These are phyloP conservation scores for Xerocomus amazonicus DNA, from an alignment of 1,284 basidiomycete species.

Conservation along the genomic window DNA sequence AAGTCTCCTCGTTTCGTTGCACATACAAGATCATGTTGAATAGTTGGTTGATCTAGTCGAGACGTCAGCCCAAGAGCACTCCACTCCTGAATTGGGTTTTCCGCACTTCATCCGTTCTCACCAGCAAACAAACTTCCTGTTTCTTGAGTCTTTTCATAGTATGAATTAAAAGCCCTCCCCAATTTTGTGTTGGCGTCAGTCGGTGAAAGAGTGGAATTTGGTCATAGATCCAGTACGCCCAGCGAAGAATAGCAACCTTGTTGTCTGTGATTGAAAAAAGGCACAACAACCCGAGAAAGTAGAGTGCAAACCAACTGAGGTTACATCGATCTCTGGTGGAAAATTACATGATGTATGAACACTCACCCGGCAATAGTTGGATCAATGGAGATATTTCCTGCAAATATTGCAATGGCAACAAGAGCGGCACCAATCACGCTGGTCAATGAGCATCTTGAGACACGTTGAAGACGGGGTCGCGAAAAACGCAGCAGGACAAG, in stretches of 20 bases:
- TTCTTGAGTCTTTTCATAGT: slow-evolving; percentile 46
- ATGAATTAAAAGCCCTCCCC: slow-evolving; percentile 39
- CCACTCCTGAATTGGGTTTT: neutral
- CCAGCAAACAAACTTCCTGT: slow-evolving; percentile 57
- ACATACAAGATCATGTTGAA: slow-evolving; percentile 67
- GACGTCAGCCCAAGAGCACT: neutral
- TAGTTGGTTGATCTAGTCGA: slow-evolving; percentile 55
- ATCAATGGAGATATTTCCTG: slow-evolving; percentile 59
- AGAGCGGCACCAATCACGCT: slow-evolving; percentile 41
- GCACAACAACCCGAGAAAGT: slow-evolving; percentile 47
- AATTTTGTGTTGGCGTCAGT: slow-evolving; percentile 36
- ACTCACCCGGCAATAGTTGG: slow-evolving; percentile 52
- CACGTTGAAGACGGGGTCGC: slow-evolving; percentile 52
- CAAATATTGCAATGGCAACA: slow-evolving; percentile 47
- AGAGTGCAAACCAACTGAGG: slow-evolving; percentile 60
- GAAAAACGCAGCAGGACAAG: slow-evolving; percentile 61
- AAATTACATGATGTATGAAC: neutral
- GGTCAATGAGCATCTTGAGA: slow-evolving; percentile 37
- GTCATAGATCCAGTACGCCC: slow-evolving; percentile 61
- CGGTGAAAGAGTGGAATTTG: slow-evolving; percentile 48
- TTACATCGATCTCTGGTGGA: slow-evolving; percentile 1
- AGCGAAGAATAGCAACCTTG: slow-evolving; percentile 49
- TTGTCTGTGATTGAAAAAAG: slow-evolving; percentile 50
- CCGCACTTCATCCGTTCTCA: slow-evolving; percentile 60
- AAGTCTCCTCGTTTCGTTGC: slow-evolving; percentile 61